A percentile compares a stretch with the other conserved stretches of the same genome.
Evolutionary conservation across 1,284 basidiomycete genomes (phyloP).

Genomic region (Malassezia restricta): DNA sequence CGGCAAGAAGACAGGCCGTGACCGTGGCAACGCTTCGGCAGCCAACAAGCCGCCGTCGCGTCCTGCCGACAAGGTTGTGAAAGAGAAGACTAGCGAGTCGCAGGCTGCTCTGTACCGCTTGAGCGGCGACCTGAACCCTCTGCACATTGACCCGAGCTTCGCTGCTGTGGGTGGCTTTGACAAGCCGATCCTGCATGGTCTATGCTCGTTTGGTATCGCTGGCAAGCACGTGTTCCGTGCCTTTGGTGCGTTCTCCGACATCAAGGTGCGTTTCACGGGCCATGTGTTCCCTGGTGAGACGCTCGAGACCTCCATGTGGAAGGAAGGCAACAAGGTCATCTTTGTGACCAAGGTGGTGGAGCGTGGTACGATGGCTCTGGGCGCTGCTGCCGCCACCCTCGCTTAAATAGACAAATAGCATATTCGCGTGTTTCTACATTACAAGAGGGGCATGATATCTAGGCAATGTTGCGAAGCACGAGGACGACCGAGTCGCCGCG

Average conservation of each 20-base stretch:
- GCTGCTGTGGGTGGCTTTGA: constrained; percentile 89
- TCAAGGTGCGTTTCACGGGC: constrained; percentile 89
- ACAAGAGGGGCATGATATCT: neutral
- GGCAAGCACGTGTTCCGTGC: constrained; percentile 84
- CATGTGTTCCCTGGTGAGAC: constrained; percentile 92
- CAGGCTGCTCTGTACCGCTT: constrained; percentile 62
- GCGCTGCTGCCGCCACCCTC: constrained; percentile 65
- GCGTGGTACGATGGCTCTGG: constrained; percentile 57
- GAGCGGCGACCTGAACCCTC: constrained; percentile 58
- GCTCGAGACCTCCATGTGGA: constrained; percentile 66
- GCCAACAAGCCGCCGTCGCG: constrained; percentile 61
- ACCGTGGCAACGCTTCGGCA: constrained; percentile 80
- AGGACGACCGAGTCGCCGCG: constrained; percentile 45
- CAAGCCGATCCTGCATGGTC: constrained; percentile 61
- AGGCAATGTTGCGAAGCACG: constrained; percentile 17
- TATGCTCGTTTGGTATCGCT: constrained; percentile 85
- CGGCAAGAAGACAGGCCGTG: constrained; percentile 72
- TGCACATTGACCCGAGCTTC: constrained; percentile 87
- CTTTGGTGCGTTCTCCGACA: constrained; percentile 75
- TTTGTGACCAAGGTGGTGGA: constrained; percentile 76
- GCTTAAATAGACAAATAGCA: constrained; percentile 16
- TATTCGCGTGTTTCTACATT: neutral
- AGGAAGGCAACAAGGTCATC: constrained; percentile 78
- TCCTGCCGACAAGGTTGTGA: constrained; percentile 37
- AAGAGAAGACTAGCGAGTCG: constrained; percentile 34